A percentile compares a stretch with the other conserved stretches of the same genome.
phyloP scores from a whole-genome alignment of 768 basidiomycete species.

The Tylopilus plumbeoviolaceoides region DNA sequence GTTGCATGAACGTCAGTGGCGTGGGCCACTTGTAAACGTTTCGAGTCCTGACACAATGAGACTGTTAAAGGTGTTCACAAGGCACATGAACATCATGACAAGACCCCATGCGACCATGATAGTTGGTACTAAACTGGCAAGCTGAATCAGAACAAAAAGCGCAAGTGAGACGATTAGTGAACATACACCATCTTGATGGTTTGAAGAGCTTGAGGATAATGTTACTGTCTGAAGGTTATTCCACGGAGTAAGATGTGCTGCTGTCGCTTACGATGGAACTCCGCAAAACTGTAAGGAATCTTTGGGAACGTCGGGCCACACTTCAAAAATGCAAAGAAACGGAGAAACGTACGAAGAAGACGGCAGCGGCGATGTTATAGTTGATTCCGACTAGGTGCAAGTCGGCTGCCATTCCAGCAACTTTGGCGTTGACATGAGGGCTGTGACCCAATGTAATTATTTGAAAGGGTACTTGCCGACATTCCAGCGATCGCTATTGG shows the following conservation, averaged over 20 bases:
- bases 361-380: constrained; percentile 36
- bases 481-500: constrained; percentile 40
- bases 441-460: not conserved
- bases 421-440: constrained; percentile 32
- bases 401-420: constrained; percentile 43
- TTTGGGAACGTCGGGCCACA: constrained; percentile 5
- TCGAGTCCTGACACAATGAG: constrained; percentile 27
- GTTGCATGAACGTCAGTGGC: constrained; percentile 18
- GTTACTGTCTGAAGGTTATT: constrained; percentile 25
- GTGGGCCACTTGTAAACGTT: not conserved
- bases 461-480: constrained; percentile 31
- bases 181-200: constrained; percentile 34
- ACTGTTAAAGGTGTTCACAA: constrained; percentile 30
- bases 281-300: constrained; percentile 34
- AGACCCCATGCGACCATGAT: constrained; percentile 39
- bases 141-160: constrained; percentile 4
- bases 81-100: constrained; percentile 37
- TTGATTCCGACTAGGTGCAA: constrained; percentile 31
- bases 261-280: constrained; percentile 34
- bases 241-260: not conserved
- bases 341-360: constrained; percentile 32
- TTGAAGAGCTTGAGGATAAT: no score
- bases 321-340: not conserved
- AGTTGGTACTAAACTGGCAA: constrained; percentile 30
- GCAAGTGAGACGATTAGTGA: not conserved